Conservation (phyloP, 495 filamentous ascomycete species). For the Talaromyces adpressus region DNA sequence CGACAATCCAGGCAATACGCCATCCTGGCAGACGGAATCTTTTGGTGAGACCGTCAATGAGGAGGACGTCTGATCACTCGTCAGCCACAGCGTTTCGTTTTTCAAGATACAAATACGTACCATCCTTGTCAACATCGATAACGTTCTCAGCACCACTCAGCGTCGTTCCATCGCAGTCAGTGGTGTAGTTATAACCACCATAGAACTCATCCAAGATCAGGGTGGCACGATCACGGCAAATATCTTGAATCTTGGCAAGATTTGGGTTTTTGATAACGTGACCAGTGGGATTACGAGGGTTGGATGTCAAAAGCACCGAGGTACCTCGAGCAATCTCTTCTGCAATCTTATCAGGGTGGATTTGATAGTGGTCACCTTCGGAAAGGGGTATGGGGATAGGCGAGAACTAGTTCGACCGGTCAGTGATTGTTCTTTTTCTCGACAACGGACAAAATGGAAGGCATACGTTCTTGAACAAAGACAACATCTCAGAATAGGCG, state of each 20-base stretch:
- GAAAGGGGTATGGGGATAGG: constrained; percentile 82
- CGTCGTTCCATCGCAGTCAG: constrained; percentile 78
- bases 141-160: constrained; percentile 85
- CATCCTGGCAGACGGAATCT: constrained; percentile 93
- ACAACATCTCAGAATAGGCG: constrained; percentile 95
- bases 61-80: constrained; percentile 59
- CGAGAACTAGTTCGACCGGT: constrained; percentile 56
- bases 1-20: constrained; percentile 94
- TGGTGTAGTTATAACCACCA: constrained; percentile 90
- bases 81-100: constrained; percentile 33
- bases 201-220: constrained; percentile 97
- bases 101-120: constrained; percentile 16
- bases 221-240: constrained; percentile 83
- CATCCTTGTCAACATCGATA: constrained; percentile 59
- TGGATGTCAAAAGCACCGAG: constrained; percentile 88
- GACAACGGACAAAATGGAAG: background rate
- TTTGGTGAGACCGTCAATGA: constrained; percentile 95
- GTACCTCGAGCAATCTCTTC: constrained; percentile 84
- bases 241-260: constrained; percentile 80
- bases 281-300: constrained; percentile 94
- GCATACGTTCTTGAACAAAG: constrained; percentile 76
- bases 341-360: constrained; percentile 85
- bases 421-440: background rate
- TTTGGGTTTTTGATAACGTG: constrained; percentile 73
- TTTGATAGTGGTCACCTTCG: constrained; percentile 79